phyloP scores from a whole-genome alignment of 2,329 filamentous ascomycete species.

The Fusarium praegraminearum region DNA sequence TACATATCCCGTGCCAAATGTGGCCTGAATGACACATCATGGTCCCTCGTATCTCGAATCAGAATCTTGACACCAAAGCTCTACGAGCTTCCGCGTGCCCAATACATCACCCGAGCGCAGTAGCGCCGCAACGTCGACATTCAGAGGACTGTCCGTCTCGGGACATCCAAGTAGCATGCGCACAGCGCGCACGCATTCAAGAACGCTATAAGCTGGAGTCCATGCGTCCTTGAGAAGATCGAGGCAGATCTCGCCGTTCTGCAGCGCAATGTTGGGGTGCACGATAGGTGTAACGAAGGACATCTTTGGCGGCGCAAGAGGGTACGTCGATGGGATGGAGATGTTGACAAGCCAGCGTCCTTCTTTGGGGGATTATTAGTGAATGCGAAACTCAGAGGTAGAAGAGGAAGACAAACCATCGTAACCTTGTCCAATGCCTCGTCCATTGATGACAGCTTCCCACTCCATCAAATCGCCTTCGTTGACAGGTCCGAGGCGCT shows the following conservation, averaged over 20 bases:
- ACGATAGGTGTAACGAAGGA: constrained; percentile 85
- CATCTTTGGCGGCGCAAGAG: constrained; percentile 80
- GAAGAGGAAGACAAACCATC: constrained; percentile 57
- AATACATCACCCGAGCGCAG: constrained; percentile 75
- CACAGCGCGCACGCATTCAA: constrained; percentile 78
- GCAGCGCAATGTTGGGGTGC: constrained; percentile 79
- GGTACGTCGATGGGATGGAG: constrained; percentile 81
- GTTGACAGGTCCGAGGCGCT: constrained; percentile 67
- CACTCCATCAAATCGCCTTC: constrained; percentile 69
- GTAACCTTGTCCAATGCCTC: constrained; percentile 66
- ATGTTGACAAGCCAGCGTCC: constrained; percentile 89
- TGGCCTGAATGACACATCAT: constrained; percentile 27
- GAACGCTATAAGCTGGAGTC: constrained; percentile 87
- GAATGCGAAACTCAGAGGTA: background rate
- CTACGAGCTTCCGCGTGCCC: constrained; percentile 76
- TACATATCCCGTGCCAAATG: background rate
- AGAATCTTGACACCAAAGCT: constrained; percentile 71
- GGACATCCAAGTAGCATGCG: constrained; percentile 74
- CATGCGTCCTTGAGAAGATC: constrained; percentile 84
- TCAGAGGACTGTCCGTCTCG: constrained; percentile 80
- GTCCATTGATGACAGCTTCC: constrained; percentile 72
- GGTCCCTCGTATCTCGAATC: constrained; percentile 54
- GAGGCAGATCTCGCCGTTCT: constrained; percentile 91
- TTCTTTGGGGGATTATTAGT: constrained; percentile 51
- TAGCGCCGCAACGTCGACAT: constrained; percentile 81